Evolutionary conservation across 2,329 filamentous ascomycete species (phyloP).

Genomic region (Leptographium lundbergii): DNA sequence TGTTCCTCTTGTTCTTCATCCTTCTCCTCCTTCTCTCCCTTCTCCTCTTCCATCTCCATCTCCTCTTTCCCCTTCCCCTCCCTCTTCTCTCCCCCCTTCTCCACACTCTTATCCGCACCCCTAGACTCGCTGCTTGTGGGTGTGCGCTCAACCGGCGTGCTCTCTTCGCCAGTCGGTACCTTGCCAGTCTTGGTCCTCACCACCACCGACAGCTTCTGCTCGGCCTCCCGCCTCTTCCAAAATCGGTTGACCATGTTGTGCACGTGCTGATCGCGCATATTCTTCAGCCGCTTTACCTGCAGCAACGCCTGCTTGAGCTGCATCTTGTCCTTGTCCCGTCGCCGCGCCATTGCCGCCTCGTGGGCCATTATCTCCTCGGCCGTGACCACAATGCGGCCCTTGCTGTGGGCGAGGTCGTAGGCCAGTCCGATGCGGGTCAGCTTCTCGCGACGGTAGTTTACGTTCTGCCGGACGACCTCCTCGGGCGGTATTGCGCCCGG

Average conservation of each 20-base stretch:
- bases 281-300: constrained; percentile 20
- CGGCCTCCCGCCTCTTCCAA: constrained; percentile 9
- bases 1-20: constrained; percentile 15
- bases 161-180: too few species aligned
- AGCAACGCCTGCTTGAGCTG: constrained; percentile 30
- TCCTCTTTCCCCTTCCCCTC: constrained; percentile 9
- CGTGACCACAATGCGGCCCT: constrained; percentile 38
- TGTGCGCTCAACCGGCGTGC: too few species aligned
- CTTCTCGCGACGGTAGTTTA: constrained; percentile 40
- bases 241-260: constrained; percentile 4
- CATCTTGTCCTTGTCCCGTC: constrained; percentile 30
- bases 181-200: too few species aligned
- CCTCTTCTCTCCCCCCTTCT: constrained; percentile 14
- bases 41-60: constrained; percentile 19
- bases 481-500: constrained; percentile 33
- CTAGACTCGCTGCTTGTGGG: too few species aligned
- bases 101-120: neutral
- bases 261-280: constrained; percentile 20
- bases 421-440: constrained; percentile 43
- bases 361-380: constrained; percentile 35
- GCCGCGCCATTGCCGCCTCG: constrained; percentile 32
- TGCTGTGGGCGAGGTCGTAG: constrained; percentile 48
- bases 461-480: constrained; percentile 42
- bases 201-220: neutral
- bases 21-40: constrained; percentile 16